These are phyloP conservation scores for Tilletiaria anomala DNA, from an alignment of 1,284 basidiomycete genomes.

Conservation along the genomic window DNA sequence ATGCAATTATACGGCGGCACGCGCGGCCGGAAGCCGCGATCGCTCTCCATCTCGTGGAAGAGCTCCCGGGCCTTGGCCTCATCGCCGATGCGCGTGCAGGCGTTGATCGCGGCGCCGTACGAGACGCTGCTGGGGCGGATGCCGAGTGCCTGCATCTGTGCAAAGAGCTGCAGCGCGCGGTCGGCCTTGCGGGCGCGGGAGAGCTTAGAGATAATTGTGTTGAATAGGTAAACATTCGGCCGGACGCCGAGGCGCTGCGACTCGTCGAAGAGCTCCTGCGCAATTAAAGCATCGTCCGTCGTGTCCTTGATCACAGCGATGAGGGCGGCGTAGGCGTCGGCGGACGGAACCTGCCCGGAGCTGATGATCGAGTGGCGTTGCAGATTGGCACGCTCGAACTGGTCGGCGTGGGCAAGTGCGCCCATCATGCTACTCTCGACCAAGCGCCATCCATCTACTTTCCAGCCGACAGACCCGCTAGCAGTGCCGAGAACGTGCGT, in stretches of 20 bases:
- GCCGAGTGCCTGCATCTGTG: constrained; percentile 42
- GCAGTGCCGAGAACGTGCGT: too few relatives aligned
- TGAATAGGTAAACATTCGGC: constrained; percentile 34
- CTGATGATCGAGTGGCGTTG: constrained; percentile 30
- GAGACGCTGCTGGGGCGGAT: constrained; percentile 70
- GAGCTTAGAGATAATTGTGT: constrained; percentile 37
- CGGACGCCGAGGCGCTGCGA: constrained; percentile 27
- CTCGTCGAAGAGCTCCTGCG: constrained; percentile 36
- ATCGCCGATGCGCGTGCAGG: constrained; percentile 72
- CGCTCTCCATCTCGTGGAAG: constrained; percentile 68
- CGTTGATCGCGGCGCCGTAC: constrained; percentile 80
- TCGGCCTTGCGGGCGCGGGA: constrained; percentile 35
- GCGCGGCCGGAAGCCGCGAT: constrained; percentile 65
- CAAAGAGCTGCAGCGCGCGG: constrained; percentile 32
- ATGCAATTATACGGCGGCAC: constrained; percentile 94
- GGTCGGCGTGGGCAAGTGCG: constrained; percentile 31
- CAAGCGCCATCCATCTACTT: constrained; percentile 39
- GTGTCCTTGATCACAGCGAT: constrained; percentile 35
- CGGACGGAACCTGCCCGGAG: constrained; percentile 20
- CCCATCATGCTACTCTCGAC: constrained; percentile 33
- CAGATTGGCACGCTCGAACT: constrained; percentile 15
- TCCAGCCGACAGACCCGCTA: too few relatives aligned
- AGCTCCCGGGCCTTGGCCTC: constrained; percentile 63
- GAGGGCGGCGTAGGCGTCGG: constrained; percentile 32
- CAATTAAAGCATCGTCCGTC: constrained; percentile 36